A percentile compares a stretch with the other conserved stretches of the same genome.
phyloP scores from a whole-genome alignment of 192 early-diverging fungal genomes.

The Backusella tuberculispora region DNA sequence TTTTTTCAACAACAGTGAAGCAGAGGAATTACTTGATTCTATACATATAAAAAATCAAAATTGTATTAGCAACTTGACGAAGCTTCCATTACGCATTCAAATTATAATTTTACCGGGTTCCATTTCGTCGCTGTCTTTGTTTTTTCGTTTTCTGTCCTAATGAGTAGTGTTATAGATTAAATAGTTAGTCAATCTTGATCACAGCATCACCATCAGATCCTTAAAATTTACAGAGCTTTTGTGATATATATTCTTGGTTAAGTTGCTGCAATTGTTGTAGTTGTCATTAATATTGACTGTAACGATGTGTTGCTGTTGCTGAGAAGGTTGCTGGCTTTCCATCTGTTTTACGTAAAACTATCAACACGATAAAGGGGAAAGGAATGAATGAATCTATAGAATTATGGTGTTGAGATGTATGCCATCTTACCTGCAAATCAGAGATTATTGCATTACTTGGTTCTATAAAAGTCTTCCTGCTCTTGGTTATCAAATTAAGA shows the following conservation, averaged over 20 bases:
- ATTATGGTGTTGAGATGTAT: conserved; percentile 22
- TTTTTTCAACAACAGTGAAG: conserved; percentile 19
- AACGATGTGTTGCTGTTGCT: conserved; percentile 17
- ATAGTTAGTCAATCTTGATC: conserved; percentile 19
- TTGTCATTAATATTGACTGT: conserved; percentile 16
- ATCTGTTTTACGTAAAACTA: conserved; percentile 23
- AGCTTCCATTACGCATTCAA: conserved; percentile 17
- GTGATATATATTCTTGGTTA: conserved; percentile 16
- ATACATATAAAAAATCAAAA: conserved; percentile 16
- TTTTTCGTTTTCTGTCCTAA: conserved; percentile 19
- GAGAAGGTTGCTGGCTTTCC: conserved; percentile 20
- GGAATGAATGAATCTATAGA: conserved; percentile 22
- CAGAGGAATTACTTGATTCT: conserved; percentile 14
- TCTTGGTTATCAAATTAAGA: conserved; percentile 11
- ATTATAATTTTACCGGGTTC: conserved; percentile 12
- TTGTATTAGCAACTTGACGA: conserved; percentile 17
- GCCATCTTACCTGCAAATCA: conserved; percentile 22
- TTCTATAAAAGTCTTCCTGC: conserved; percentile 1
- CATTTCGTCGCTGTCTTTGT: conserved; percentile 20
- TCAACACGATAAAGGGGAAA: conserved; percentile 21
- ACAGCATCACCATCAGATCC: conserved; percentile 13
- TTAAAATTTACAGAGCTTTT: conserved; percentile 19
- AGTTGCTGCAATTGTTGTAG: conserved; percentile 17
- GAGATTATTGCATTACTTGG: conserved; percentile 19
- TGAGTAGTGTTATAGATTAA: conserved; percentile 20